Evolutionary conservation across 2,329 filamentous ascomycete genomes (phyloP), one percentile per base, ranked within the genome.

Genomic region (Penicillium oxalicum): DNA sequence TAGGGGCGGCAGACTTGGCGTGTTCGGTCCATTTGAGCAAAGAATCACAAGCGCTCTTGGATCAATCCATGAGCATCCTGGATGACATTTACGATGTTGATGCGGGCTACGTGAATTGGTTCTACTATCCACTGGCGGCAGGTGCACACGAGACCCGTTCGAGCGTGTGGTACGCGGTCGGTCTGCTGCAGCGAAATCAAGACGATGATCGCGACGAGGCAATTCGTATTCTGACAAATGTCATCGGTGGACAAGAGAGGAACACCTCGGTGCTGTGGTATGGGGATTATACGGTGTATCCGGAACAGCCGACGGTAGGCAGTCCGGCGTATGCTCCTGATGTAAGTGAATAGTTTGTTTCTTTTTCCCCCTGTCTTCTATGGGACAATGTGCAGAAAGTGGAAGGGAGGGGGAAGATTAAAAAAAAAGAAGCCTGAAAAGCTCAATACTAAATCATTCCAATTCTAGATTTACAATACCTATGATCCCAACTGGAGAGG

Each of bases 401-500:
- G 18, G 18, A 18, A 18, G 18, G 18, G 18, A 18, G 18, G 18
- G 18, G 2, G 11, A 6, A 27, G 32, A 25, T 37, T 46, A n/a
- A 46, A 36, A 8, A 8, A 33, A 34, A 11, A 11, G 2, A 35
- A 18, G 12, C 45, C 27, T 43, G 11, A 2, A 36, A 18, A 18
- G 18, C 18, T 18, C 18, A 18, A 18, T 18, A 18, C 18, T 18
- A 18, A 18, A 18, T 18, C 18, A 18, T 18, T 18, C 18, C 18
- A 18, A 18, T 18, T 18, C 2, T 8, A 42, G 34, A n/a, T 26
- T 32, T 18, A 24, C 36, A 57, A 44, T 5, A 28, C 41, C 48
- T 59, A 55, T 55, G 56, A 59, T 42, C 56, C 56, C 9, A 59
- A 58, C 25, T 44, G 52, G 4, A 49, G 55, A 8, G 56, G 50